Evolutionary conservation across 345 rosid genomes (phyloP).

Genomic region (Syzygium grande): DNA sequence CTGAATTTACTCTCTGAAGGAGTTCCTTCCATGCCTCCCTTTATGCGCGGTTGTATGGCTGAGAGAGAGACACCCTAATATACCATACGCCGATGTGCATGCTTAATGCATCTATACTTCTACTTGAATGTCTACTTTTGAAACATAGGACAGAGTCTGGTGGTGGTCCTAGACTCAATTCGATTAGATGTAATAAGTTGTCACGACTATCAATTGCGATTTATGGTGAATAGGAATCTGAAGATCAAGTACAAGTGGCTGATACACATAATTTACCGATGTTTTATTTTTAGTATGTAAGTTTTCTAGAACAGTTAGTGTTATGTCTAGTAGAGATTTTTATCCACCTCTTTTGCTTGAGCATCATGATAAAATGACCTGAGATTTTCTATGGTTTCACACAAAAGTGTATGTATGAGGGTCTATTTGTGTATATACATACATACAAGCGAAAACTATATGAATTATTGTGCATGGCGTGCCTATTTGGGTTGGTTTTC

Average conservation of each 20-base stretch:
- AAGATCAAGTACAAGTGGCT: background rate
- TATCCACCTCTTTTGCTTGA: background rate
- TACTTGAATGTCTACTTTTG: background rate
- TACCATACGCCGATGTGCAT: background rate
- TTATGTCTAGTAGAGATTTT: background rate
- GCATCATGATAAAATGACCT: background rate
- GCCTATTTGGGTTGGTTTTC: background rate
- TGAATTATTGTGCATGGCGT: background rate
- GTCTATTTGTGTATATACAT: background rate
- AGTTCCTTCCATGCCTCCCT: background rate
- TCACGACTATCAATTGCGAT: background rate
- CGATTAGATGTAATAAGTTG: background rate
- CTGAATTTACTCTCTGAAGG: background rate
- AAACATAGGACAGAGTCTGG: background rate
- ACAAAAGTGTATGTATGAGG: background rate
- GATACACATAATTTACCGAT: background rate
- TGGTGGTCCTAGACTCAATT: background rate
- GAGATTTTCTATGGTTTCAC: background rate
- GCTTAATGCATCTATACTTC: background rate
- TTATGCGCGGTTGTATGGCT: background rate
- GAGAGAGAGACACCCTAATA: background rate
- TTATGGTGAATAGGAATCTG: background rate
- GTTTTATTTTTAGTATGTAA: background rate
- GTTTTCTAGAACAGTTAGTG: background rate
- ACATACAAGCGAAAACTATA: background rate